Conservation (phyloP, 345 rosid species). For the Populus tremula region DNA sequence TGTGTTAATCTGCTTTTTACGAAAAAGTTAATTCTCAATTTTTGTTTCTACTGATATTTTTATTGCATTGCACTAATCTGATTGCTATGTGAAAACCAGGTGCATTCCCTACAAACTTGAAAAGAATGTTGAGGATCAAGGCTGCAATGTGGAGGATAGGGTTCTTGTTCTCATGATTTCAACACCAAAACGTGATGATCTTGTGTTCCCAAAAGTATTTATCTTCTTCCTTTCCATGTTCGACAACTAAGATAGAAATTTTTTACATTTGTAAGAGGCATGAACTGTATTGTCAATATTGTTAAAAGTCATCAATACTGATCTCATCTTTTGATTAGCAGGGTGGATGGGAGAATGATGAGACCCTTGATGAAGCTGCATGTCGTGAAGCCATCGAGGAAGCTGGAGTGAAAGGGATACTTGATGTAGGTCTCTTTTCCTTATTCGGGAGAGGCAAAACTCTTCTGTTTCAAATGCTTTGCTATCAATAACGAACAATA, state of each 20-base stretch:
- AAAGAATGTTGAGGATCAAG: conserved; percentile 29
- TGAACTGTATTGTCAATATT: background rate
- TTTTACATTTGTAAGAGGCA: background rate
- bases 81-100: conserved; percentile 30
- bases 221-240: background rate
- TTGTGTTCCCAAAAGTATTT: conserved; percentile 83
- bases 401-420: conserved; percentile 84
- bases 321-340: conserved; percentile 14
- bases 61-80: background rate
- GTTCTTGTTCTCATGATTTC: conserved; percentile 79
- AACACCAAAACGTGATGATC: conserved; percentile 74
- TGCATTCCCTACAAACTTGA: conserved; percentile 72
- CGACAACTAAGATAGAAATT: background rate
- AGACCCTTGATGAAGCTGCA: conserved; percentile 81
- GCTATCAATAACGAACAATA: background rate
- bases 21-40: background rate
- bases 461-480: background rate
- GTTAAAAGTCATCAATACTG: background rate
- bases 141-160: conserved; percentile 33
- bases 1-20: background rate
- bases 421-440: conserved; percentile 42
- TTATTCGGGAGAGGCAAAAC: background rate
- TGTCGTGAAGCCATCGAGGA: conserved; percentile 90
- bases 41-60: background rate
- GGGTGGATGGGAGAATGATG: conserved; percentile 99